Base-by-base conservation (phyloP, 495 filamentous ascomycete species). In the Talaromyces trachyspermus region DNA sequence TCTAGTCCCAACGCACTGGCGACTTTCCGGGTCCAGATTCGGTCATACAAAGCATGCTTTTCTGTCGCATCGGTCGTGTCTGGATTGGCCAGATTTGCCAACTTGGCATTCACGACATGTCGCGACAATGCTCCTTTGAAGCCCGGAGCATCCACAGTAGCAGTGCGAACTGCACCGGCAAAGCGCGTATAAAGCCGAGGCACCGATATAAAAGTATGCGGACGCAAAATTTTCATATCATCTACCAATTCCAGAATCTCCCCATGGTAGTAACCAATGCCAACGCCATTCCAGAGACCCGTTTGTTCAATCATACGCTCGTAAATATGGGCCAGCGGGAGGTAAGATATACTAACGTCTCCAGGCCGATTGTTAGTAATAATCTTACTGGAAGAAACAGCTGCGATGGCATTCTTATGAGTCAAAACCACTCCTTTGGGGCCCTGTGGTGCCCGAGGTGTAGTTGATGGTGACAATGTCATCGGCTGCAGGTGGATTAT, bases 381-480 rank as follows among this genome's bases (percentile, higher is more conserved):
- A 23, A 69, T 60, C 24, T 85, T 68, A 33, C 75, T 76, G 26
- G 69, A 66, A 4, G 81, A 72, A 32, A 85, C 73, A 17, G 82
- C 88, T 2, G 88, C 80, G 4, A 94, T 78, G 22, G 89, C 87
- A 59, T 84, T 87, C 52, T 71, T 68, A 58, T 98, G 94, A 3
- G 85, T 89, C 51, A 97, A 66, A 26, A 91, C 72, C 5, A 97
- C 92, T 48, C 92, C 92, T 69, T 98, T 98, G 4, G 92, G 86
- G 77, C 5, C 92, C 94, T 0, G 92, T 98, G 8, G 92, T 98
- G 14, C 92, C 92, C 10, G 88, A 95, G 8, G 92, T 98, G 69
- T 98, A 98, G 70, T 97, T 98, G 68, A 98, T 89, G 25, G 92
- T 97, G 47, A 95, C 74, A 56, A 85, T 75, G 58, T 96, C 89